Evolutionary conservation across 805 yeast species (phyloP).

Genomic region (Candida nitratophila): DNA sequence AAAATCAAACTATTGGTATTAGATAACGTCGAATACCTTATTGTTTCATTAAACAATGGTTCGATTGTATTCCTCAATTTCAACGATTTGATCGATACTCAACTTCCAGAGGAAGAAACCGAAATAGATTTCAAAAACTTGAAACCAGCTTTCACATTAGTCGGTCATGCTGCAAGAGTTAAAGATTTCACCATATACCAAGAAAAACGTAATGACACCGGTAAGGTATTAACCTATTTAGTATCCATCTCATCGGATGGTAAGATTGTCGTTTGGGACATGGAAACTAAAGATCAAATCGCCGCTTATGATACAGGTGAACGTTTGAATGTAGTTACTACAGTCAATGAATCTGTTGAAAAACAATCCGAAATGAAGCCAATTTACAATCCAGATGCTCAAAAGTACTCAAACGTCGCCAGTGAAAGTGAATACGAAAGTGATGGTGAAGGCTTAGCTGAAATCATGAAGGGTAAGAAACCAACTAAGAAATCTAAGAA

Average conservation of each 20-base stretch:
- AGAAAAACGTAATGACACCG: constrained; percentile 9
- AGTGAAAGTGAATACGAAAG: constrained; percentile 73
- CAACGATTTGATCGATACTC: constrained; percentile 22
- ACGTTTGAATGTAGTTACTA: constrained; percentile 77
- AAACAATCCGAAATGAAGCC: constrained; percentile 59
- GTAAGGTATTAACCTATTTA: constrained; percentile 34
- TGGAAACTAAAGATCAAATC: constrained; percentile 60
- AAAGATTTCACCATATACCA: constrained; percentile 61
- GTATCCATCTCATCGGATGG: constrained; percentile 92
- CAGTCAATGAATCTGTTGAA: constrained; percentile 74
- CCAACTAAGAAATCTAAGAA: constrained; percentile 29
- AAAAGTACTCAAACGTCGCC: constrained; percentile 31
- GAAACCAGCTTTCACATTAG: constrained; percentile 50
- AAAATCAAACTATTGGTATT: constrained; percentile 47
- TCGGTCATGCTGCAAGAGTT: constrained; percentile 81
- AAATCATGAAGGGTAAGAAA: constrained; percentile 46
- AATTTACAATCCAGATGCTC: constrained; percentile 27
- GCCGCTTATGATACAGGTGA: constrained; percentile 91
- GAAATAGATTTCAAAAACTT: constrained; percentile 19
- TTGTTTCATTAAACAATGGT: constrained; percentile 70
- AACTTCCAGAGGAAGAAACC: constrained; percentile 22
- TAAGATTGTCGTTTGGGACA: constrained; percentile 85
- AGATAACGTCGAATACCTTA: constrained; percentile 47
- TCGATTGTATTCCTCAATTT: constrained; percentile 49
- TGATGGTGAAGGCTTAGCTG: constrained; percentile 60